Percentiles rank a stretch among this genome's conserved stretches.
Evolutionary conservation across 129 eudicot species (phyloP).

Genomic region (Kitagawia praeruptora): DNA sequence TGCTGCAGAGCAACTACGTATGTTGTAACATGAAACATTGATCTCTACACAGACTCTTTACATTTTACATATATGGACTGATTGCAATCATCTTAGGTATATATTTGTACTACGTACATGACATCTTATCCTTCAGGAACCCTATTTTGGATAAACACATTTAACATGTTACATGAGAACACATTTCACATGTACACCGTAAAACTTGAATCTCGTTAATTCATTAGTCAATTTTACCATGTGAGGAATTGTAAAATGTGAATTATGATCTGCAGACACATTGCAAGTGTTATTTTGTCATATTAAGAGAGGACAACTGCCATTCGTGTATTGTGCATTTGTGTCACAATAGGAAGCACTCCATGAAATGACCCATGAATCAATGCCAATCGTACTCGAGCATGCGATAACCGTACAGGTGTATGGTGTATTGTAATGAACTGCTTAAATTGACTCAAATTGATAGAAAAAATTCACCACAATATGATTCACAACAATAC

Average conservation of each 20-base stretch:
- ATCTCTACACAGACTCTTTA: too few species aligned
- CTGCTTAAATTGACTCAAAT: too few species aligned
- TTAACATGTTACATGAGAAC: background rate
- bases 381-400: background rate
- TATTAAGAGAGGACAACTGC: background rate
- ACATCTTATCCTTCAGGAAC: background rate
- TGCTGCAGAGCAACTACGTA: background rate
- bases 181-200: background rate
- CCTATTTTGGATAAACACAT: background rate
- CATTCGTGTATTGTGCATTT: background rate
- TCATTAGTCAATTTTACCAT: too few species aligned
- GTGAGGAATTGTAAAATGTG: background rate
- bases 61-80: too few species aligned
- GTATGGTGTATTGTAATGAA: conserved; percentile 15
- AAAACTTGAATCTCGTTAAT: background rate
- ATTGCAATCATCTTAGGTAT: too few species aligned
- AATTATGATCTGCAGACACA: background rate
- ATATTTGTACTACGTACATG: background rate
- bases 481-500: too few species aligned
- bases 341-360: conserved; percentile 7
- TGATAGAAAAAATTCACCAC: too few species aligned
- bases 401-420: conserved; percentile 4
- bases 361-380: background rate
- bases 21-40: too few species aligned
- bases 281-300: background rate